Evolutionary conservation across 306 rosid species (phyloP).

Genomic region (Oemleria cerasiformis): DNA sequence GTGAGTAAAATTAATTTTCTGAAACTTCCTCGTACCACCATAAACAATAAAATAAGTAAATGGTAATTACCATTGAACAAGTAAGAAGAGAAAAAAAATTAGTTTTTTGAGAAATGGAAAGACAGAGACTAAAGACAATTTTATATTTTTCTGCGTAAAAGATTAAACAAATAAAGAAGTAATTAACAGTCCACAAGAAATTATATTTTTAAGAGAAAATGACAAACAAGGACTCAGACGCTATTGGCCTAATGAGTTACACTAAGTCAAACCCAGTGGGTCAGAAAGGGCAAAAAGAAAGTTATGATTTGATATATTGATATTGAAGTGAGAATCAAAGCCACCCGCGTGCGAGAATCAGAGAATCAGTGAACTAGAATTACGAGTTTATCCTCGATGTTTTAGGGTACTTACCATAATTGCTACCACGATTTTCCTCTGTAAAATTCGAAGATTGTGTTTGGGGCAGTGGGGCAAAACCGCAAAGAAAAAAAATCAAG

Average conservation of each 20-base stretch:
- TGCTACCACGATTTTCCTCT: slow-evolving; percentile 14
- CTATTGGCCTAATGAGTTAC: background rate
- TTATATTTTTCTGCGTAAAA: background rate
- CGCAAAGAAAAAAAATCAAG: background rate
- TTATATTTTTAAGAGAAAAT: background rate
- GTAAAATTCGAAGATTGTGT: slow-evolving; percentile 8
- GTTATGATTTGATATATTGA: background rate
- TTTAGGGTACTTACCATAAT: slow-evolving; percentile 11
- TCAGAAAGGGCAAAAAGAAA: slow-evolving; percentile 14
- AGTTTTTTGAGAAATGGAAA: background rate
- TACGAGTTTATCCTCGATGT: background rate
- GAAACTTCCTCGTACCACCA: background rate
- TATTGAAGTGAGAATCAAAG: slow-evolving; percentile 16
- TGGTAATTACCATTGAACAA: background rate
- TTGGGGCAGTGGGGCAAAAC: slow-evolving; percentile 6
- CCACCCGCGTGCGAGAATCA: slow-evolving; percentile 27
- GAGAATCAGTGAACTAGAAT: slow-evolving; percentile 1
- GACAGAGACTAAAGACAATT: background rate
- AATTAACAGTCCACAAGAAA: background rate
- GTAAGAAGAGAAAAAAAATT: background rate
- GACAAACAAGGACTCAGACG: background rate
- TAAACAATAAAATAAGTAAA: background rate
- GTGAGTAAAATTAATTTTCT: background rate
- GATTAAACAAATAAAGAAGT: background rate
- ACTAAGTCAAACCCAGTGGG: slow-evolving; percentile 15